Base-by-base conservation (phyloP, 31 red algal species). In the Odonthalia washingtoniensis region DNA sequence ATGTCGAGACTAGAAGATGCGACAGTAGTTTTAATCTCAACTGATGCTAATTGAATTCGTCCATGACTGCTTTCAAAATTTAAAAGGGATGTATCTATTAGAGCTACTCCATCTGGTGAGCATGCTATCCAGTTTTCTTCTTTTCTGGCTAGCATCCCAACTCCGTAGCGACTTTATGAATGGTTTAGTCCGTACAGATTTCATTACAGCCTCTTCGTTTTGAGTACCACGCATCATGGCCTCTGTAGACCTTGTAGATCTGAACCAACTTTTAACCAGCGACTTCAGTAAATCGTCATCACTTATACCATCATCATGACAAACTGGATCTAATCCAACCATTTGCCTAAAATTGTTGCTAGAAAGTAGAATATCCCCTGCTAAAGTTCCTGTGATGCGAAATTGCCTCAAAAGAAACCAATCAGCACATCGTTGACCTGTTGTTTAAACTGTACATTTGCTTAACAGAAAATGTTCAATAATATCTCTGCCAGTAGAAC, bases 181-280 rank as follows among this genome's bases (percentile, higher is more conserved):
- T 9, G 21, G 5, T 43, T 57, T 0, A 30, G 0, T 18, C 3
- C 34, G 28, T 27, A 85, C 65, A 0, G 65, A 1, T 37, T 5
- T 53, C 14, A 74, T 6, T 0, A 38, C 1, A 38, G 82, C 82
- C 9, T 33, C 3, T 52, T 85, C 68, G 45, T 74, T 85, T 18
- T 64, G 43, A 26, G 32, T 85, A 53, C 66, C 66, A 16, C 82
- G 82, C 67, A 53, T 85, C 82, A 85, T 85, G 27, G 64, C 37
- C 40, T 85, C 67, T 12, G 65, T 85, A 40, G 82, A 72, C 5
- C 32, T 53, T 43, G 67, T 38, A 27, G 67, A 40, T 60, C 66
- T 73, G 33, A 85, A 85, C 36, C 67, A 74, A 40, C 12, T 27
- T 0, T 44, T 26, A 27, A 42, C 34, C 24, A 57, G 49, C 49